These are phyloP conservation scores for Diaporthe sp. DNA, from an alignment of 2,329 filamentous ascomycete species.

Conservation along the genomic window DNA sequence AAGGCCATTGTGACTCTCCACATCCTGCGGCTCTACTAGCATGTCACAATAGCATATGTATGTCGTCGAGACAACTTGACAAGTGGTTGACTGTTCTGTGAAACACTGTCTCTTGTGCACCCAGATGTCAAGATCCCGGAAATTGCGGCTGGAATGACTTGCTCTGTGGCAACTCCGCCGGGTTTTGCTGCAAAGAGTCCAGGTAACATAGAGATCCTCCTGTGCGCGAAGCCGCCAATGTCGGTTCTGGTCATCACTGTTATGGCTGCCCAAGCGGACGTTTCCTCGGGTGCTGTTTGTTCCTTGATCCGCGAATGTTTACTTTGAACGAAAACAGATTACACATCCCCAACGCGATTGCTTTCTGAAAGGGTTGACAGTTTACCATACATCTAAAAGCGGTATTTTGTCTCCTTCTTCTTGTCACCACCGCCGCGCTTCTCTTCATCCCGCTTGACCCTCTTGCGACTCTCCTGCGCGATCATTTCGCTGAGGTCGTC, in stretches of 20 bases:
- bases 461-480: slow-evolving; percentile 90
- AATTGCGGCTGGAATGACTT: not conserved
- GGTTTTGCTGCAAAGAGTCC: not conserved
- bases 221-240: no score
- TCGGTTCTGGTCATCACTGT: not conserved
- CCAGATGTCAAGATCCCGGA: not conserved
- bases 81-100: not conserved
- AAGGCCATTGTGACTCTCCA: not conserved
- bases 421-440: slow-evolving; percentile 68
- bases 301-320: not conserved
- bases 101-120: not conserved
- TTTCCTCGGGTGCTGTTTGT: not conserved
- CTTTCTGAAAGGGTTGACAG: not conserved
- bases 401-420: slow-evolving; percentile 69
- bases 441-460: slow-evolving; percentile 89
- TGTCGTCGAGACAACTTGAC: not conserved
- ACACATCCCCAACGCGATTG: not conserved
- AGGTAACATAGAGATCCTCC: not conserved
- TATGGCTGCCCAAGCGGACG: not conserved
- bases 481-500: slow-evolving; percentile 93
- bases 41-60: not conserved
- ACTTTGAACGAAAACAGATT: not conserved
- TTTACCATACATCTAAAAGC: slow-evolving; percentile 54
- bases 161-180: not conserved
- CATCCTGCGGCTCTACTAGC: not conserved